Conservation (phyloP, 2,329 filamentous ascomycete genomes). For the Huntiella bhutanensis region DNA sequence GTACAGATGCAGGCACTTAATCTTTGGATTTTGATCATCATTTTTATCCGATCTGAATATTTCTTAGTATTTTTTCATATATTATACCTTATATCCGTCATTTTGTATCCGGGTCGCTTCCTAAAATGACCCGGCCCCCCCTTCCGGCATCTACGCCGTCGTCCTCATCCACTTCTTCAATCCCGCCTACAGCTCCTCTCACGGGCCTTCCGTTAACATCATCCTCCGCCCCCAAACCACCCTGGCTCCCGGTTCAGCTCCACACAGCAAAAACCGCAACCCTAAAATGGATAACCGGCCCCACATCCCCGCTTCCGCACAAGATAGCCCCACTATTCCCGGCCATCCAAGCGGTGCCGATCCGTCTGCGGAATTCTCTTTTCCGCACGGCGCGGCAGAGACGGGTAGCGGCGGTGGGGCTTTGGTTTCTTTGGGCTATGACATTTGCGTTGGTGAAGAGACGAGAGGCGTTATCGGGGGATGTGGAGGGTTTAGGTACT, state of each 20-base stretch:
- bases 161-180: no score
- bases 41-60: no score
- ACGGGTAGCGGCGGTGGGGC: conserved; percentile 36
- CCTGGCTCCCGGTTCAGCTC: conserved; percentile 39
- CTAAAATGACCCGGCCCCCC: no score
- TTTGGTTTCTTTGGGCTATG: conserved; percentile 48
- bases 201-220: conserved; percentile 19
- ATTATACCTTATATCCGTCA: no score
- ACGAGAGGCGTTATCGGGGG: conserved; percentile 36
- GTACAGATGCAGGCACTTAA: no score
- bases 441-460: conserved; percentile 51
- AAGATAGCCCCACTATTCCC: conserved; percentile 45
- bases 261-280: conserved; percentile 26
- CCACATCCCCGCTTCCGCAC: conserved; percentile 30
- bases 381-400: conserved; percentile 41
- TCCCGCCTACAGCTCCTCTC: no score
- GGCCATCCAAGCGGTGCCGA: conserved; percentile 44
- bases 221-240: conserved; percentile 37
- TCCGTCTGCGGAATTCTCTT: conserved; percentile 41
- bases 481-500: conserved; percentile 48
- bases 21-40: no score
- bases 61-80: no score
- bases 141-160: no score
- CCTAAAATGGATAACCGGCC: conserved; percentile 35
- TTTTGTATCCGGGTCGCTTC: no score